phyloP scores from a whole-genome alignment of 2,329 filamentous ascomycete genomes.

The Trichoderma hamatum region DNA sequence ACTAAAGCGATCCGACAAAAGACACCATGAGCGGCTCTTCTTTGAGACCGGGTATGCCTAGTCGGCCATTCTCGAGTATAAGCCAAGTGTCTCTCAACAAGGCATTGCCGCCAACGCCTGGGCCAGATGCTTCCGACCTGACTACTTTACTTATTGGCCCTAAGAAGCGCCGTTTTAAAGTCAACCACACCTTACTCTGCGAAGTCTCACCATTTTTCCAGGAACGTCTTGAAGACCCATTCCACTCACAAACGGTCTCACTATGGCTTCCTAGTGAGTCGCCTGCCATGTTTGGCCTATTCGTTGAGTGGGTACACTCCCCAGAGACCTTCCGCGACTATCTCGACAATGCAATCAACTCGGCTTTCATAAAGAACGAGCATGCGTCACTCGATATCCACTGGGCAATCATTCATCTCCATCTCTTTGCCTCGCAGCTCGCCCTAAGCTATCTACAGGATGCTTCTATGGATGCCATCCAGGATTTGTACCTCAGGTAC shows the following conservation, averaged over 20 bases:
- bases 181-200: conserved; percentile 52
- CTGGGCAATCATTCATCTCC: conserved; percentile 59
- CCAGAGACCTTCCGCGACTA: conserved; percentile 47
- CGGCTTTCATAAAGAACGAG: conserved; percentile 37
- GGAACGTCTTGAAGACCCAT: conserved; percentile 46
- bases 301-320: conserved; percentile 56
- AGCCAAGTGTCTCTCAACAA: conserved; percentile 30
- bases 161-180: conserved; percentile 45
- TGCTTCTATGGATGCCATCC: conserved; percentile 59
- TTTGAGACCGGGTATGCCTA: not conserved
- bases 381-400: conserved; percentile 49
- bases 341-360: conserved; percentile 47
- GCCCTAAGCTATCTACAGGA: conserved; percentile 57
- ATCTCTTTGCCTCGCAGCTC: conserved; percentile 59
- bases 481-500: conserved; percentile 60
- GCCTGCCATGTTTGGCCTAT: conserved; percentile 56
- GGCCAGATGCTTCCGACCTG: conserved; percentile 29
- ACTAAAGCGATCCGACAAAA: not conserved
- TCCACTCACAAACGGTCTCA: conserved; percentile 37
- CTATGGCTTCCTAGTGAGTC: conserved; percentile 52
- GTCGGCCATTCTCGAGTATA: conserved; percentile 10
- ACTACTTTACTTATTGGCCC: conserved; percentile 49
- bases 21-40: not conserved
- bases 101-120: conserved; percentile 31
- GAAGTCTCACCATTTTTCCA: conserved; percentile 53